These are phyloP conservation scores for Chloropicon primus DNA, from an alignment of 139 green algal genomes.

Conservation along the genomic window DNA sequence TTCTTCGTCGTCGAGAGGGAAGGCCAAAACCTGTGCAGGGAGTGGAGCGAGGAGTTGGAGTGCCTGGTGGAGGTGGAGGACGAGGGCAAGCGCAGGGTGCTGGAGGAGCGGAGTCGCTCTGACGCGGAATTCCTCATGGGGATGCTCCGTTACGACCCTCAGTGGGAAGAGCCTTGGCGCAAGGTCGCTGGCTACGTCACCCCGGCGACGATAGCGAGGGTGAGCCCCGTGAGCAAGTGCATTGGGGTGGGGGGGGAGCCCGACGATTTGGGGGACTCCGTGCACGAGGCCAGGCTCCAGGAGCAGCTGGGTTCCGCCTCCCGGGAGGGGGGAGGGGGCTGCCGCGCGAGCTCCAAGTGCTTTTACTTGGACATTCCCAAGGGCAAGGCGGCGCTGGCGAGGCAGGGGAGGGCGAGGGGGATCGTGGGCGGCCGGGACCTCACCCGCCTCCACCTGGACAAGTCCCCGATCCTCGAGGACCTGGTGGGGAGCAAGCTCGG, in stretches of 20 bases:
- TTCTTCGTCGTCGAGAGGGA: background rate
- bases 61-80: background rate
- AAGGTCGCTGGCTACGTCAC: background rate
- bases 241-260: background rate
- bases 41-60: background rate
- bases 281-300: background rate
- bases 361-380: background rate
- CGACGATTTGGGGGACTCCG: background rate
- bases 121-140: background rate
- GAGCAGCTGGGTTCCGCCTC: background rate
- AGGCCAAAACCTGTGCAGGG: background rate
- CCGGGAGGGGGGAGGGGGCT: background rate
- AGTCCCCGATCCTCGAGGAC: background rate
- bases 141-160: background rate
- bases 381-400: no score
- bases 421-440: no score
- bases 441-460: background rate
- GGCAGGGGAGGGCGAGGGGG: no score
- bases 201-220: background rate
- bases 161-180: background rate
- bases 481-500: background rate
- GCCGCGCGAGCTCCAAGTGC: background rate
- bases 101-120: background rate
- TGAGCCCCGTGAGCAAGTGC: background rate
- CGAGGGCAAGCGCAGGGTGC: background rate